These are phyloP conservation scores for Yamadazyma diddensiae DNA, from an alignment of 1,139 yeast species.

Conservation along the genomic window DNA sequence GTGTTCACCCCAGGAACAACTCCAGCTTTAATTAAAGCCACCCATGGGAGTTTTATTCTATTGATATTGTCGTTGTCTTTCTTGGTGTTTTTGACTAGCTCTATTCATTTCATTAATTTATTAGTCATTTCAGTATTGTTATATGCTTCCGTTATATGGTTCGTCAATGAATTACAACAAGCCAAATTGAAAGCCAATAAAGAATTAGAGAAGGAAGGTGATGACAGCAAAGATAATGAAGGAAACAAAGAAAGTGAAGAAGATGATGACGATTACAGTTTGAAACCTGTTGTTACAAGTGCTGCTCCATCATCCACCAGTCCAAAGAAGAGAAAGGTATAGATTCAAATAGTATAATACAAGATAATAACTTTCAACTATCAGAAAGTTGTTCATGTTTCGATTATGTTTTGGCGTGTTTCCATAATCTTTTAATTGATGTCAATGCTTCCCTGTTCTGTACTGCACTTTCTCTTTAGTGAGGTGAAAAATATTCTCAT, in stretches of 20 bases:
- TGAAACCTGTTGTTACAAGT: slow-evolving; percentile 1
- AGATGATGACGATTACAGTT: background rate
- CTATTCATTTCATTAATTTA: slow-evolving; percentile 76
- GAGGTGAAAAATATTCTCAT: slow-evolving; percentile 13
- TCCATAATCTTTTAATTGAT: too few relatives aligned
- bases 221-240: slow-evolving; percentile 1
- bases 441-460: too few relatives aligned
- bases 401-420: too few relatives aligned
- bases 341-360: too few relatives aligned
- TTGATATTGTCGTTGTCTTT: slow-evolving; percentile 46
- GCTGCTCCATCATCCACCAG: slow-evolving; percentile 4
- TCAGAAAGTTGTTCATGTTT: too few relatives aligned
- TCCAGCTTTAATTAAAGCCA: slow-evolving; percentile 78
- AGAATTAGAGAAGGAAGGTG: slow-evolving; percentile 14
- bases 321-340: slow-evolving; percentile 18
- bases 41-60: slow-evolving; percentile 32
- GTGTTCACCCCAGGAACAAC: slow-evolving; percentile 93
- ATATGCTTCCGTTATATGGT: slow-evolving; percentile 88
- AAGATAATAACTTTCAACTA: too few relatives aligned
- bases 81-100: slow-evolving; percentile 61
- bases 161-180: slow-evolving; percentile 63
- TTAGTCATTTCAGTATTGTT: slow-evolving; percentile 65
- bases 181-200: slow-evolving; percentile 36
- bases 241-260: slow-evolving; percentile 1
- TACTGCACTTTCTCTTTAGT: too few relatives aligned